A percentile compares a stretch with the other conserved stretches of the same genome.
These are phyloP conservation scores for Parasarocladium wereldwijsianum DNA, from an alignment of 2,329 filamentous ascomycete genomes.

Conservation along the genomic window DNA sequence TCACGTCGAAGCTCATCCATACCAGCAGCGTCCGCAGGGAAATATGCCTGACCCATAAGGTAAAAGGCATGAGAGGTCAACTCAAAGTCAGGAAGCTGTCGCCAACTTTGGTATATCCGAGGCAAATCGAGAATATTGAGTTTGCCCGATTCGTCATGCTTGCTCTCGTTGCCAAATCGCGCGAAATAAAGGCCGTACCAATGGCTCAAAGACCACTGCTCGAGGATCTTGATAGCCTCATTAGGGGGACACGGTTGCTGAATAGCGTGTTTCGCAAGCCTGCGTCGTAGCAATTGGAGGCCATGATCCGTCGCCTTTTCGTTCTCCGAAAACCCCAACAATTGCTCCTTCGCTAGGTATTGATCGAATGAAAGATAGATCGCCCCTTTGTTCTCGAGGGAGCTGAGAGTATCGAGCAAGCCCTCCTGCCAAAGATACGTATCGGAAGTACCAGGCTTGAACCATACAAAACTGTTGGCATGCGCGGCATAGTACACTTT, in stretches of 20 bases:
- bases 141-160: constrained; percentile 12
- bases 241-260: constrained; percentile 17
- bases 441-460: too few relatives aligned
- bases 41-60: constrained; percentile 28
- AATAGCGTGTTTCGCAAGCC: constrained; percentile 17
- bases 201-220: constrained; percentile 19
- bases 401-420: constrained; percentile 12
- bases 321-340: constrained; percentile 1
- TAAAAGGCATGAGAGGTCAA: constrained; percentile 25
- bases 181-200: constrained; percentile 30
- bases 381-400: constrained; percentile 11
- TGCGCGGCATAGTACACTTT: constrained; percentile 15
- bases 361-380: constrained; percentile 19
- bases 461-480: too few relatives aligned
- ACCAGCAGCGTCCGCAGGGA: constrained; percentile 21
- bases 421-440: too few relatives aligned
- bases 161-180: constrained; percentile 15
- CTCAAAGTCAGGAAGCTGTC: constrained; percentile 21
- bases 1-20: constrained; percentile 33
- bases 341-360: constrained; percentile 12
- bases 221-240: constrained; percentile 23
- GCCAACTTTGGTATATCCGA: constrained; percentile 30
- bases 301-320: constrained; percentile 5
- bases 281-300: constrained; percentile 14
- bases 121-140: constrained; percentile 18